Evolutionary conservation across 768 basidiomycete genomes (phyloP).

Genomic region (Kwoniella shandongensis): DNA sequence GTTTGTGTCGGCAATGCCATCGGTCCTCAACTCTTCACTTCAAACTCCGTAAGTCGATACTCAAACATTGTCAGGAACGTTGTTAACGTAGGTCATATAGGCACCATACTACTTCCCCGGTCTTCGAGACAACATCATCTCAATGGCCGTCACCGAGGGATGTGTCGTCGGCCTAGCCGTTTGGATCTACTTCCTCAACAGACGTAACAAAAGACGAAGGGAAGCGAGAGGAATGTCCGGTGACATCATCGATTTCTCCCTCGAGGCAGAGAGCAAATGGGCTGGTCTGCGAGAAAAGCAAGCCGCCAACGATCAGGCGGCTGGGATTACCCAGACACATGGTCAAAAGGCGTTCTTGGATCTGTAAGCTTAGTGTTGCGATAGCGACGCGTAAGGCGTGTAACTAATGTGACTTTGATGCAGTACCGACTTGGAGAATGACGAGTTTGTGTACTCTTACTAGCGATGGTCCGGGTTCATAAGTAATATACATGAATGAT

Average conservation of each 20-base stretch:
- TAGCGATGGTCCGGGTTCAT: too few species aligned
- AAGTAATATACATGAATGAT: too few species aligned
- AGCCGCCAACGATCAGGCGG: slow-evolving; percentile 4
- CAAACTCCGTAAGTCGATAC: neutral
- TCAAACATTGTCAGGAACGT: too few species aligned
- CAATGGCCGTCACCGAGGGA: slow-evolving; percentile 5
- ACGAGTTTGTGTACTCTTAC: slow-evolving; percentile 42
- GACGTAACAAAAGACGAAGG: slow-evolving; percentile 10
- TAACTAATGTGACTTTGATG: too few species aligned
- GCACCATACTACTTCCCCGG: slow-evolving; percentile 12
- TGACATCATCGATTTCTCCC: slow-evolving; percentile 13
- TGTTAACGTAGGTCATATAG: too few species aligned
- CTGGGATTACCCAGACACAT: slow-evolving; percentile 4
- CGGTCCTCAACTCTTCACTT: slow-evolving; percentile 18
- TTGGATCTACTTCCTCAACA: slow-evolving; percentile 10
- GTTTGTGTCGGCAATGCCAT: slow-evolving; percentile 31
- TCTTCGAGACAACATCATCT: slow-evolving; percentile 12
- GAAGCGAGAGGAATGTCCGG: slow-evolving; percentile 19
- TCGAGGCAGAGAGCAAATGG: slow-evolving; percentile 11
- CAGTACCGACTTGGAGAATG: slow-evolving; percentile 38
- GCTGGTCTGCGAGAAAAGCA: slow-evolving; percentile 8
- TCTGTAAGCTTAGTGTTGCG: slow-evolving; percentile 6
- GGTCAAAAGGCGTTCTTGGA: slow-evolving; percentile 26
- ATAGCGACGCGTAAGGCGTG: too few species aligned
- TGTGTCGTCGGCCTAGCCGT: slow-evolving; percentile 6